Evolutionary conservation across 2,329 filamentous ascomycete genomes (phyloP), one percentile per base, ranked within the genome.

Genomic region (Curvularia eragrostidis): DNA sequence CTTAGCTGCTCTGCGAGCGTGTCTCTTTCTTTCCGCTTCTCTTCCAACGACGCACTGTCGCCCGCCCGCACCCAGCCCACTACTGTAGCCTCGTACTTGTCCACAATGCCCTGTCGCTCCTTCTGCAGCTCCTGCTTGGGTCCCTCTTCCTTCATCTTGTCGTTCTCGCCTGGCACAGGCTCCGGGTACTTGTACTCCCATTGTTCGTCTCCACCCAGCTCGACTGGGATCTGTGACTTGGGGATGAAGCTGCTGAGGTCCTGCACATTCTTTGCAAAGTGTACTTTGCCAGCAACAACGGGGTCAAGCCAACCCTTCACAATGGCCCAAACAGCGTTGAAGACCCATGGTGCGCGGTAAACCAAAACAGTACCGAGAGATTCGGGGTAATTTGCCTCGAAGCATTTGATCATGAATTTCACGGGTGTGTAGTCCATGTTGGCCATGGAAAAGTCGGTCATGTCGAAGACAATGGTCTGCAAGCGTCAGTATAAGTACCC

Each of bases 371-470:
- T 85, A 26, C 94, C 95, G 1, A 99, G 84, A 47, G 88, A 94
- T 77, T 99, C 95, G 0, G 95, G 95, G 69, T 98, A 99, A 76
- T 99, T 98, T 59, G 95, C 95, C 80, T 99, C 95, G 73, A 99
- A 99, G 77, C 93, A 97, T 78, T 97, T 96, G 78, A 99, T 97
- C 90, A 99, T 97, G 80, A 98, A 99, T 73, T 97, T 99, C 56
- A 99, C 91, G 1, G 95, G 94, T 0, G 91, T 87, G 76, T 98
- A 98, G 77, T 99, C 95, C 95, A 99, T 98, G 78, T 99, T 99
- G 15, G 93, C 89, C 80, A 98, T 84, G 18, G 90, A 91, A 76
- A 98, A 98, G 62, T 89, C 87, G 7, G 91, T 96, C 91, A 99
- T 94, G 76, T 99, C 95, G 72, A 99, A 99, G 46, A 99, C 80